Evolutionary conservation across 2,329 filamentous ascomycete genomes (phyloP).

Genomic region (Colletotrichum spaethianum): DNA sequence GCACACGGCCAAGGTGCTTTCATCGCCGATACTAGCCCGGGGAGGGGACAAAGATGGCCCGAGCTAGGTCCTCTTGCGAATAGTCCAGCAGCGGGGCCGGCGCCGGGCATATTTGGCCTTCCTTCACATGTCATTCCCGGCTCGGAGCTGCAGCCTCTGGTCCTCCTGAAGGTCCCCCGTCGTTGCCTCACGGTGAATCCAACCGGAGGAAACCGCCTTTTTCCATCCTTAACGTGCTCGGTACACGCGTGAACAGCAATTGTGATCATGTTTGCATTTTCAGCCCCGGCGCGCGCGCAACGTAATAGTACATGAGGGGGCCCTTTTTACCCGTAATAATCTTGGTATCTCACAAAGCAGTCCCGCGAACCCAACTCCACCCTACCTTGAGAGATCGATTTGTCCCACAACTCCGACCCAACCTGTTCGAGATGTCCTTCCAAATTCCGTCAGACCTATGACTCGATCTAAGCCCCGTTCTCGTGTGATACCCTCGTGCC

Average conservation of each 20-base stretch:
- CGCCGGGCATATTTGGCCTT: neutral
- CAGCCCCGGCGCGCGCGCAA: neutral
- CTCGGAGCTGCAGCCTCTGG: neutral
- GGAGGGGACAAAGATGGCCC: neutral
- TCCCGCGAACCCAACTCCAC: slow-evolving; percentile 22
- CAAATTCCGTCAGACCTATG: slow-evolving; percentile 3
- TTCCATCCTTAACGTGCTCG: neutral
- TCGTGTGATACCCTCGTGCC: neutral
- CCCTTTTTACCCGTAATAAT: slow-evolving; percentile 4
- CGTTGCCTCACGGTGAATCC: neutral
- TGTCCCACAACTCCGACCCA: slow-evolving; percentile 9
- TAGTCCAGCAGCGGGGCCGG: neutral
- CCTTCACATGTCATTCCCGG: neutral
- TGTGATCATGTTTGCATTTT: neutral
- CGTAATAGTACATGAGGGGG: slow-evolving; percentile 7
- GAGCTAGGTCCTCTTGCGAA: slow-evolving; percentile 1
- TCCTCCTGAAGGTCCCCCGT: neutral
- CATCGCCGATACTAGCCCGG: neutral
- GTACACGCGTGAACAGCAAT: neutral
- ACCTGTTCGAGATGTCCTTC: neutral
- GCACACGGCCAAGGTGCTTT: neutral
- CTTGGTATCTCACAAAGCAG: slow-evolving; percentile 32
- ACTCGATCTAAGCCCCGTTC: neutral
- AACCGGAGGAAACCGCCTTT: neutral
- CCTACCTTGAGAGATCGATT: neutral